Evolutionary conservation across 768 basidiomycete genomes (phyloP).

Genomic region (Tricholoma furcatifolium): DNA sequence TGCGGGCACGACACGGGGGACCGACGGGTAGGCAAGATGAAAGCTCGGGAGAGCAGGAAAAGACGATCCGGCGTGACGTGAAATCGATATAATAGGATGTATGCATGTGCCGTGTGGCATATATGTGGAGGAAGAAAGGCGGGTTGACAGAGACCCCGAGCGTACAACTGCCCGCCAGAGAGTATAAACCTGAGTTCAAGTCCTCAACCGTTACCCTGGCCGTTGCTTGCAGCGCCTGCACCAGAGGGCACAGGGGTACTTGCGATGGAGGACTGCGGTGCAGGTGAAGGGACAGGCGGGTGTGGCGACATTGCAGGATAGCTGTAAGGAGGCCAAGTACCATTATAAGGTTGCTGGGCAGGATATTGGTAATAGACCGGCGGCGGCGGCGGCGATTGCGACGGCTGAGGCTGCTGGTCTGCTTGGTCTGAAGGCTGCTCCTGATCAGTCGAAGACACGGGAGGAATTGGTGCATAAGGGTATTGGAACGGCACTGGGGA

Average conservation of each 20-base stretch:
- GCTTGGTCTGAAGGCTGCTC: background rate
- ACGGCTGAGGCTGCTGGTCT: conserved; percentile 6
- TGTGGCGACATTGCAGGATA: conserved; percentile 5
- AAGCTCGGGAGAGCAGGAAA: conserved; percentile 13
- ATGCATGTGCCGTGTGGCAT: background rate
- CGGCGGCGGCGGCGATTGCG: background rate
- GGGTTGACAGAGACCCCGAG: conserved; percentile 19
- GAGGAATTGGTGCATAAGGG: background rate
- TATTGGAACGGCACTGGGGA: conserved; percentile 2
- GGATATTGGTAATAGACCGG: conserved; percentile 12
- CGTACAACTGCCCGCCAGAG: conserved; percentile 16
- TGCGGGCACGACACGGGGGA: conserved; percentile 5
- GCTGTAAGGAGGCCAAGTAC: conserved; percentile 5
- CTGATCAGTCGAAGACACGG: background rate
- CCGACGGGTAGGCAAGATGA: conserved; percentile 1
- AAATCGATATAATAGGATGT: background rate
- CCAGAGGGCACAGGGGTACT: background rate
- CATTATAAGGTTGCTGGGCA: conserved; percentile 5
- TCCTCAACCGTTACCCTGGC: background rate
- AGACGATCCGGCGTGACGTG: conserved; percentile 6
- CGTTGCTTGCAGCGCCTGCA: background rate
- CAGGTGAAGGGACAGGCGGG: background rate
- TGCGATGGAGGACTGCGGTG: conserved; percentile 20
- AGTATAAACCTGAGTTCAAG: background rate
- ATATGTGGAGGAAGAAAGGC: conserved; percentile 14